These are phyloP conservation scores for Suillus hirtellus DNA, from an alignment of 768 basidiomycete species.

Conservation along the genomic window DNA sequence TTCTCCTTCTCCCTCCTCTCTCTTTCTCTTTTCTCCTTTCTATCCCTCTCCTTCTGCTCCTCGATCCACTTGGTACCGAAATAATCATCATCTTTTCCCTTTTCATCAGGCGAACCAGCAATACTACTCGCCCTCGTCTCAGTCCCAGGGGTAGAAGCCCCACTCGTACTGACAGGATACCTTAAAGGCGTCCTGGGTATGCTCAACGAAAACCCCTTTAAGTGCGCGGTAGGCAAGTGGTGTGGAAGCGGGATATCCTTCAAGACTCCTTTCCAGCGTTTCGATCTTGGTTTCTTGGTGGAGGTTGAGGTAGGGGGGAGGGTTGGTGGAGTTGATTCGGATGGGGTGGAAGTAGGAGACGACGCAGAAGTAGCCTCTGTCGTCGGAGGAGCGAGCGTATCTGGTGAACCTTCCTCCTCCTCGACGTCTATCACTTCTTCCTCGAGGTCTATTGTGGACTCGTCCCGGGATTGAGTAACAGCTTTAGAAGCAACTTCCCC, in stretches of 20 bases:
- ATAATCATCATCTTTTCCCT: constrained; percentile 16
- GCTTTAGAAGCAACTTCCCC: not conserved
- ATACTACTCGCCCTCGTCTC: constrained; percentile 11
- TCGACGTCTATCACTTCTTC: not conserved
- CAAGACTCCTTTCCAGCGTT: constrained; percentile 38
- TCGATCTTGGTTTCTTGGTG: constrained; percentile 13
- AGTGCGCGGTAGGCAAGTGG: constrained; percentile 16
- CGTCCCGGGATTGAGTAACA: not conserved
- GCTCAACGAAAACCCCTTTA: constrained; percentile 16
- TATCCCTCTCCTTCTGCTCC: constrained; percentile 41
- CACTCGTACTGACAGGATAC: constrained; percentile 1
- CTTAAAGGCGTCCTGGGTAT: constrained; percentile 14
- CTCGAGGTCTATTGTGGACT: not conserved
- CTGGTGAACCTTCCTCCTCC: constrained; percentile 5
- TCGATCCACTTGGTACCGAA: constrained; percentile 33
- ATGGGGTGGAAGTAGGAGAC: not conserved
- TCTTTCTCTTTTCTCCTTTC: constrained; percentile 41
- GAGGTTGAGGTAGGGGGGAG: not conserved
- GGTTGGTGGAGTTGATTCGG: not conserved
- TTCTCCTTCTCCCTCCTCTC: constrained; percentile 37
- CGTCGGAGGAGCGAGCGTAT: constrained; percentile 16
- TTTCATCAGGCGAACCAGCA: not conserved
- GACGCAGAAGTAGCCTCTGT: constrained; percentile 7
- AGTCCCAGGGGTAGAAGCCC: not conserved
- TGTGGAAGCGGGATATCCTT: constrained; percentile 40